Conservation (phyloP, 371 early-diverging fungal species). For the Saksenaea oblongispora region DNA sequence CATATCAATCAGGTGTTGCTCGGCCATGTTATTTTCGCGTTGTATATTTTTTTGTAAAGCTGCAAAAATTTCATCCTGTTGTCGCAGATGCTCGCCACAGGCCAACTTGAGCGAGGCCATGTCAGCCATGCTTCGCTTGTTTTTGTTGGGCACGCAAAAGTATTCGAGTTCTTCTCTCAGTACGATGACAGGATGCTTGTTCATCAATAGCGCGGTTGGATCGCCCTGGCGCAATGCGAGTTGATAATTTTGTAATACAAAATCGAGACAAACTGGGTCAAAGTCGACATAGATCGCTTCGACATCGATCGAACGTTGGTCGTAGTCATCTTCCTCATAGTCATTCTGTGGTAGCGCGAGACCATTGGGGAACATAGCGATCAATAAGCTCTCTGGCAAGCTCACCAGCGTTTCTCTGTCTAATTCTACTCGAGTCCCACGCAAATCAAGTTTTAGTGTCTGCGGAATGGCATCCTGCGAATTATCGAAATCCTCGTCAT, state of each 20-base stretch:
- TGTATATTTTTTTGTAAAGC: slow-evolving; percentile 63
- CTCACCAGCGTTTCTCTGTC: slow-evolving; percentile 58
- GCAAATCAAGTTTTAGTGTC: slow-evolving; percentile 52
- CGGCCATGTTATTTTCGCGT: slow-evolving; percentile 61
- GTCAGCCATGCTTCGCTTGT: background rate
- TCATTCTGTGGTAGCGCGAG: slow-evolving; percentile 35
- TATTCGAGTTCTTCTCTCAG: slow-evolving; percentile 57
- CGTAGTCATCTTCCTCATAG: slow-evolving; percentile 24
- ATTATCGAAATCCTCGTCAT: slow-evolving; percentile 5
- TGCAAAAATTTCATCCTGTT: slow-evolving; percentile 64
- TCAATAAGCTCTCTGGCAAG: slow-evolving; percentile 66
- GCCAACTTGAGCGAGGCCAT: slow-evolving; percentile 50
- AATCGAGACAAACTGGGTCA: slow-evolving; percentile 50
- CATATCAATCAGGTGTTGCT: slow-evolving; percentile 77
- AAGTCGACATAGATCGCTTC: slow-evolving; percentile 49
- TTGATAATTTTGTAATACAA: slow-evolving; percentile 49
- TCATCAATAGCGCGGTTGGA: slow-evolving; percentile 38
- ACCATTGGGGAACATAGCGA: slow-evolving; percentile 75
- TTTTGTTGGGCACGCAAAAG: slow-evolving; percentile 37
- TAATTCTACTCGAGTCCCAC: slow-evolving; percentile 60
- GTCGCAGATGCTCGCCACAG: slow-evolving; percentile 58
- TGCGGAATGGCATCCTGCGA: slow-evolving; percentile 4
- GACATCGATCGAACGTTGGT: slow-evolving; percentile 41
- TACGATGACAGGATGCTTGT: slow-evolving; percentile 63
- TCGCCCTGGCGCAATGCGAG: slow-evolving; percentile 26